Evolutionary conservation across 1,284 basidiomycete genomes (phyloP).

Genomic region (Porogramme epimiltina): DNA sequence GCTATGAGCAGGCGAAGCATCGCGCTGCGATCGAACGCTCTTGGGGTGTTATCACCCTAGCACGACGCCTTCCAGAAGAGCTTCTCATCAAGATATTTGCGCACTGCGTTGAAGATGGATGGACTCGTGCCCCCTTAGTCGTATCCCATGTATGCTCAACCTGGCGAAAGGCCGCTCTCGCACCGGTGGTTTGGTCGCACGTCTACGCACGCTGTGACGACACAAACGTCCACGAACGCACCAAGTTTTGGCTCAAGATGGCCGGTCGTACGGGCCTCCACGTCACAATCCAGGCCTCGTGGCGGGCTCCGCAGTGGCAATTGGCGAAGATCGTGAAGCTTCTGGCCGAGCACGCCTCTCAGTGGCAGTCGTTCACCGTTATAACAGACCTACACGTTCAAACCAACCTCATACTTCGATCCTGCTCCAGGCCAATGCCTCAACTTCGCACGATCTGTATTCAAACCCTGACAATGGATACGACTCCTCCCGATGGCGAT

Average conservation of each 20-base stretch:
- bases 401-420: slow-evolving; percentile 41
- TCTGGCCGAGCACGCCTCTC: slow-evolving; percentile 39
- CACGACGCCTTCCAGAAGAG: slow-evolving; percentile 55
- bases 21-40: slow-evolving; percentile 45
- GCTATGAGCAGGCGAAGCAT: slow-evolving; percentile 41
- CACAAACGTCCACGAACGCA: slow-evolving; percentile 43
- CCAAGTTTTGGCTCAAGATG: slow-evolving; percentile 52
- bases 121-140: slow-evolving; percentile 55
- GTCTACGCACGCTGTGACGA: slow-evolving; percentile 54
- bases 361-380: slow-evolving; percentile 49
- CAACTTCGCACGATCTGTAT: slow-evolving; percentile 26
- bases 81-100: slow-evolving; percentile 58
- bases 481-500: slow-evolving; percentile 9
- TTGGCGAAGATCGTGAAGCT: slow-evolving; percentile 40
- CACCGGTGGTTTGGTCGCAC: slow-evolving; percentile 59
- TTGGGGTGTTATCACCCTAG: slow-evolving; percentile 55
- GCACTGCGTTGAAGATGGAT: slow-evolving; percentile 49
- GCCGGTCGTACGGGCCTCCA: slow-evolving; percentile 43
- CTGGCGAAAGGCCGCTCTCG: slow-evolving; percentile 56
- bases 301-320: slow-evolving; percentile 16
- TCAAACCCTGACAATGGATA: slow-evolving; percentile 22
- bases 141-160: slow-evolving; percentile 61
- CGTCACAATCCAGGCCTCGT: slow-evolving; percentile 45
- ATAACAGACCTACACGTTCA: slow-evolving; percentile 39
- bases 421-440: slow-evolving; percentile 13